These are phyloP conservation scores for Acacia melanoxylon DNA, from an alignment of 306 rosid genomes.

Conservation along the genomic window DNA sequence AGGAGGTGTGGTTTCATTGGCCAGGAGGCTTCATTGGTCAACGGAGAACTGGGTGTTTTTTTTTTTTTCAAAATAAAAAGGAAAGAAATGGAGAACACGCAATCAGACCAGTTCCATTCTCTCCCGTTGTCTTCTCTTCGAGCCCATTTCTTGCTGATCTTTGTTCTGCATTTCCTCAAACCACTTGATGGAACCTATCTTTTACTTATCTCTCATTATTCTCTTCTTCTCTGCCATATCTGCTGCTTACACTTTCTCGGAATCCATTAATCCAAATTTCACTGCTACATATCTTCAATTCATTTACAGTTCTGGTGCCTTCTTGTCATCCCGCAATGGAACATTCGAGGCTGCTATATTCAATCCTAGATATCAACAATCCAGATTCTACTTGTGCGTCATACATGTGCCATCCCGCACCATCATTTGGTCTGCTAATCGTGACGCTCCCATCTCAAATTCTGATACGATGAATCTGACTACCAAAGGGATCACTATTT, in stretches of 20 bases:
- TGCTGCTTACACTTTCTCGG: constrained; percentile 43
- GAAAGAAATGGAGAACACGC: constrained; percentile 35
- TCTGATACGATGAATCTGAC: constrained; percentile 61
- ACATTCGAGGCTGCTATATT: constrained; percentile 64
- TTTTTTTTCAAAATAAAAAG: background rate
- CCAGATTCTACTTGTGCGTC: constrained; percentile 67
- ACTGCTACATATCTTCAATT: constrained; percentile 53
- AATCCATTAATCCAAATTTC: constrained; percentile 55
- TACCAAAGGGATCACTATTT: constrained; percentile 47
- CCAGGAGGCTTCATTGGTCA: constrained; percentile 48
- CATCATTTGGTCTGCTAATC: constrained; percentile 84
- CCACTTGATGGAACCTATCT: constrained; percentile 57
- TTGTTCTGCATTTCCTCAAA: constrained; percentile 31
- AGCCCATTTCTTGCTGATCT: constrained; percentile 26
- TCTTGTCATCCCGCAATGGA: constrained; percentile 61
- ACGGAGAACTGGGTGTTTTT: constrained; percentile 30
- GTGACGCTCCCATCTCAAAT: constrained; percentile 53
- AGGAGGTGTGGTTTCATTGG: constrained; percentile 1
- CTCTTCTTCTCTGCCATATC: constrained; percentile 42
- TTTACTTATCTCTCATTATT: constrained; percentile 35
- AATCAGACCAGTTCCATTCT: constrained; percentile 37
- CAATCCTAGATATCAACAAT: constrained; percentile 51
- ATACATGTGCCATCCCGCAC: constrained; percentile 66
- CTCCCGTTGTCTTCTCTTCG: constrained; percentile 16
- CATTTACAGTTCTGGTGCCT: constrained; percentile 56